Conservation (phyloP, 148 eudicot species). For the Cornus controversa region DNA sequence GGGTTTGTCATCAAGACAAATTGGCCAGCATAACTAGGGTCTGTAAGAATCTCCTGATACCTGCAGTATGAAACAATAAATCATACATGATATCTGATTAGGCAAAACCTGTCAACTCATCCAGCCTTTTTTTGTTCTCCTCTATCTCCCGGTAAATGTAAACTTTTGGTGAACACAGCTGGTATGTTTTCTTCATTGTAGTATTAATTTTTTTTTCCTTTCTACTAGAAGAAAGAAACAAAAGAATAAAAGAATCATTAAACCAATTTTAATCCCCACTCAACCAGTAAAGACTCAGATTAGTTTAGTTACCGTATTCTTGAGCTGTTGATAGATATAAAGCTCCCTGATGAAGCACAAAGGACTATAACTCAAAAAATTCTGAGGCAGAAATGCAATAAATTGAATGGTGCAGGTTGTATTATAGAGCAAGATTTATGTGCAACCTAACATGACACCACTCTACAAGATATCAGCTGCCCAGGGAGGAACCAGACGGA, state of each 20-base stretch:
- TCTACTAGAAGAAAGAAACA: not conserved
- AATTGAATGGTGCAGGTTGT: not conserved
- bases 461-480: too few species aligned
- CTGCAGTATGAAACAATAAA: slow-evolving; percentile 30
- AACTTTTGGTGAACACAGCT: not conserved
- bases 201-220: not conserved
- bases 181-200: not conserved
- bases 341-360: not conserved
- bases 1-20: slow-evolving; percentile 98
- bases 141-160: not conserved
- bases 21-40: slow-evolving; percentile 99
- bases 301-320: not conserved
- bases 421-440: not conserved
- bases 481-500: not conserved
- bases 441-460: not conserved
- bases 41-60: slow-evolving; percentile 96
- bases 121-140: not conserved
- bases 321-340: not conserved
- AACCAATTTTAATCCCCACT: not conserved
- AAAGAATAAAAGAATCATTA: not conserved
- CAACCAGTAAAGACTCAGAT: not conserved
- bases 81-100: not conserved
- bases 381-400: not conserved
- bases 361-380: not conserved
- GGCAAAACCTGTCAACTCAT: not conserved